Conservation (phyloP, 164 flowering plant genomes). For the Sextonia rubra region DNA sequence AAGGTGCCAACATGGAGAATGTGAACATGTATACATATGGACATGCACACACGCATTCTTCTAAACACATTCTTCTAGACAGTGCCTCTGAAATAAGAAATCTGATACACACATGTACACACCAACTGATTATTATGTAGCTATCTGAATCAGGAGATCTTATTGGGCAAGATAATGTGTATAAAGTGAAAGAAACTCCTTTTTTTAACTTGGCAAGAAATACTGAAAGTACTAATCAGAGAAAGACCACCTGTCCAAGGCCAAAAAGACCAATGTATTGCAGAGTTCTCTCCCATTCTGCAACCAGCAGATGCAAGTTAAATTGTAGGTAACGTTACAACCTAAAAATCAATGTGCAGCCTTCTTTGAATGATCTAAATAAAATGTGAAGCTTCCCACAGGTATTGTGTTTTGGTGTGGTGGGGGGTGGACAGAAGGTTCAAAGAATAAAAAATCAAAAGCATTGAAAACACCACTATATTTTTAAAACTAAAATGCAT, state of each 20-base stretch:
- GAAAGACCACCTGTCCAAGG: slow-evolving; percentile 57
- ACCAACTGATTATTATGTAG: not conserved
- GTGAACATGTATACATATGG: not conserved
- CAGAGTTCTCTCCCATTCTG: slow-evolving; percentile 93
- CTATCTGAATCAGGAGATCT: not conserved
- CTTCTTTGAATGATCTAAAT: not conserved
- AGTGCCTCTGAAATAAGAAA: not conserved
- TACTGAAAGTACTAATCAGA: not conserved
- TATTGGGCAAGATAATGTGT: not conserved
- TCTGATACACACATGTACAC: not conserved
- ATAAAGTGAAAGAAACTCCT: not conserved
- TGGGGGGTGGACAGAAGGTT: not conserved
- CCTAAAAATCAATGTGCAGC: not conserved
- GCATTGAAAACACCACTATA: not conserved
- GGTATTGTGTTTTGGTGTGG: not conserved
- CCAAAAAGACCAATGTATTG: slow-evolving; percentile 74
- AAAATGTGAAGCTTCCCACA: not conserved
- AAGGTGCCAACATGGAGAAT: not conserved
- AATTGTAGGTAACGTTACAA: not conserved
- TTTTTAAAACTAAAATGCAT: too few species aligned
- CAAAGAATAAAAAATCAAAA: not conserved
- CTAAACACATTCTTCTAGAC: too few species aligned
- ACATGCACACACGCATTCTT: not conserved
- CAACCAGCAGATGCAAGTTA: slow-evolving; percentile 3
- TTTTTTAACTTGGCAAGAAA: not conserved